Conservation (phyloP, 1,284 basidiomycete genomes). For the Retiboletus fuscus region DNA sequence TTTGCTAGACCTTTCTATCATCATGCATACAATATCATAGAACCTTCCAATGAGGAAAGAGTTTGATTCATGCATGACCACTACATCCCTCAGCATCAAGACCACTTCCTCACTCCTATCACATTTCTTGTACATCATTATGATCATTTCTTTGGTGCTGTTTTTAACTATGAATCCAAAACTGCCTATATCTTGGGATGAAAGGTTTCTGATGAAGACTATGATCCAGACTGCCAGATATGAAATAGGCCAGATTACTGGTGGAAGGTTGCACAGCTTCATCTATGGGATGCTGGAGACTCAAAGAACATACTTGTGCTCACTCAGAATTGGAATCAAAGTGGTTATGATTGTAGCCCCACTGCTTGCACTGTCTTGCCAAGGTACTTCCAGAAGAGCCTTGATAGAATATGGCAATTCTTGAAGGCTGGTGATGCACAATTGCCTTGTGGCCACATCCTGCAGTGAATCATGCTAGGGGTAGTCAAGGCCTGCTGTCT, state of each 20-base stretch:
- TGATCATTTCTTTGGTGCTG: conserved; percentile 22
- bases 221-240: conserved; percentile 6
- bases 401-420: too few species aligned
- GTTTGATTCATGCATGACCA: conserved; percentile 2
- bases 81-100: not conserved
- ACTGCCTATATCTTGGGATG: conserved; percentile 19
- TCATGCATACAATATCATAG: too few species aligned
- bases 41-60: not conserved
- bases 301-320: not conserved
- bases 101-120: not conserved
- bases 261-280: conserved; percentile 14
- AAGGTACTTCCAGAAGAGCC: too few species aligned
- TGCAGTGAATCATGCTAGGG: too few species aligned
- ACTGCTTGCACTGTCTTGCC: too few species aligned
- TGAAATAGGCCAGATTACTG: conserved; percentile 22
- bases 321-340: conserved; percentile 18
- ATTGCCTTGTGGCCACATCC: too few species aligned
- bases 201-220: not conserved
- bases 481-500: too few species aligned
- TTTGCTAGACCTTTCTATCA: too few species aligned
- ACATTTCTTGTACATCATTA: conserved; percentile 6
- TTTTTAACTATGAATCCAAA: conserved; percentile 14
- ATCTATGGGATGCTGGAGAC: conserved; percentile 12
- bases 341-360: conserved; percentile 25
- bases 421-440: too few species aligned